A percentile compares a stretch with the other conserved stretches of the same genome.
Conservation (phyloP, 306 rosid species). For the Spatholobus suberectus region DNA sequence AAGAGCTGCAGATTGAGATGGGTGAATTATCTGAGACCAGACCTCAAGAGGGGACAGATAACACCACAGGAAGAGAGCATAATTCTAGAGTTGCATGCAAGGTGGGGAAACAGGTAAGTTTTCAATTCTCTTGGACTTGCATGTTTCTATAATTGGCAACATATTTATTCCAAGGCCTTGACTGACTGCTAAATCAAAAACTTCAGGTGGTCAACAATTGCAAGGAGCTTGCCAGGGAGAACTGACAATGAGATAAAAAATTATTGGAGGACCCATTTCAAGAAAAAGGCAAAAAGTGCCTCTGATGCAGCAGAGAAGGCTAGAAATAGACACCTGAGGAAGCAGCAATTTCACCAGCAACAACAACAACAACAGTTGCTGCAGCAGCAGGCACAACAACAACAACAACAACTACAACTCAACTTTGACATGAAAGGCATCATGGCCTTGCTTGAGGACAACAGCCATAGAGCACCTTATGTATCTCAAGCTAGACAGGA, state of each 20-base stretch:
- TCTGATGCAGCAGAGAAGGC: constrained; percentile 61
- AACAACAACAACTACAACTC: constrained; percentile 48
- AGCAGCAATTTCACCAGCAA: constrained; percentile 70
- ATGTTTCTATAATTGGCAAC: background rate
- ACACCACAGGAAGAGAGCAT: constrained; percentile 94
- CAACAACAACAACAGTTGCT: constrained; percentile 60
- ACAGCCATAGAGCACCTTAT: constrained; percentile 42
- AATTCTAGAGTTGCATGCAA: constrained; percentile 83
- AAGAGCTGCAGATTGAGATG: constrained; percentile 97
- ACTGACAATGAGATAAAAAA: constrained; percentile 95
- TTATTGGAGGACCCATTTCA: constrained; percentile 94
- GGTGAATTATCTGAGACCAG: constrained; percentile 97
- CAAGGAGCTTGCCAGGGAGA: constrained; percentile 92
- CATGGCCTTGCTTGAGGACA: constrained; percentile 69
- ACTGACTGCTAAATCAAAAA: background rate
- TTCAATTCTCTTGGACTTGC: background rate
- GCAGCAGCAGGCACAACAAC: constrained; percentile 42
- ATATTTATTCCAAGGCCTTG: background rate
- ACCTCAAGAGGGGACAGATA: constrained; percentile 90
- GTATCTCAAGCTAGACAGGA: constrained; percentile 59
- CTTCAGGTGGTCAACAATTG: constrained; percentile 95
- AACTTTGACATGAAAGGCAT: constrained; percentile 66
- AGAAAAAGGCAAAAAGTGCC: constrained; percentile 67
- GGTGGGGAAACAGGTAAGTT: constrained; percentile 96
- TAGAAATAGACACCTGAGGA: constrained; percentile 61